These are phyloP conservation scores for Brettanomyces nanus DNA, from an alignment of 805 yeast genomes.

Conservation along the genomic window DNA sequence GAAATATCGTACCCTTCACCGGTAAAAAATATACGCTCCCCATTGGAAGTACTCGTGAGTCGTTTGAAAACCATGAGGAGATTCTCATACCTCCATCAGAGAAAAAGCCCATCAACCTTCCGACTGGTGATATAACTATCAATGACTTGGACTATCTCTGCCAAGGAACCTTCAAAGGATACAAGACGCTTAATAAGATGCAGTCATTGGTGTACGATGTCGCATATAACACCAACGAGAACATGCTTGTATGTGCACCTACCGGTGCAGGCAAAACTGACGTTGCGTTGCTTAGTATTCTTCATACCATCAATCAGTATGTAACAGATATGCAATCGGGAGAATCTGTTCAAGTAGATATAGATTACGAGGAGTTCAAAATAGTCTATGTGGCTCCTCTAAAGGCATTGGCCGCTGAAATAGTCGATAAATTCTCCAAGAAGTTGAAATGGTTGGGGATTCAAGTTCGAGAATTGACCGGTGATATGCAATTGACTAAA, in stretches of 20 bases:
- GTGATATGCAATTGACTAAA: slow-evolving; percentile 88
- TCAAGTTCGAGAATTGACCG: slow-evolving; percentile 80
- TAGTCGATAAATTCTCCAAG: slow-evolving; percentile 78
- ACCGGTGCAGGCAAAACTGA: slow-evolving; percentile 98
- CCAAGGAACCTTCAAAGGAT: slow-evolving; percentile 74
- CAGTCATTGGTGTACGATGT: slow-evolving; percentile 88
- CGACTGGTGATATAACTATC: slow-evolving; percentile 46
- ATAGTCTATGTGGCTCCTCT: slow-evolving; percentile 89
- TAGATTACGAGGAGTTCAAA: slow-evolving; percentile 79
- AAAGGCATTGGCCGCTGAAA: slow-evolving; percentile 93
- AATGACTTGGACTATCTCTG: slow-evolving; percentile 68
- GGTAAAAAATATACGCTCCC: slow-evolving; percentile 82
- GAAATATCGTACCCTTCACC: slow-evolving; percentile 62
- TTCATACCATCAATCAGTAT: slow-evolving; percentile 72
- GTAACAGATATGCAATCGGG: slow-evolving; percentile 36
- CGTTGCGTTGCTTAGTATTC: slow-evolving; percentile 73
- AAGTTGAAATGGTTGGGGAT: slow-evolving; percentile 81
- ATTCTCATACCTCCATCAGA: slow-evolving; percentile 73
- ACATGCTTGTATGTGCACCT: slow-evolving; percentile 94
- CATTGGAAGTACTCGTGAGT: slow-evolving; percentile 62
- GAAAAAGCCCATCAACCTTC: slow-evolving; percentile 32
- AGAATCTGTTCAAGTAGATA: slow-evolving; percentile 46
- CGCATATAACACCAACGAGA: slow-evolving; percentile 88
- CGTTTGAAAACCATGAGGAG: slow-evolving; percentile 57
- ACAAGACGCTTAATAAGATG: slow-evolving; percentile 71